phyloP scores from a whole-genome alignment of 495 filamentous ascomycete species.

The Astrothelium macrocarpum region DNA sequence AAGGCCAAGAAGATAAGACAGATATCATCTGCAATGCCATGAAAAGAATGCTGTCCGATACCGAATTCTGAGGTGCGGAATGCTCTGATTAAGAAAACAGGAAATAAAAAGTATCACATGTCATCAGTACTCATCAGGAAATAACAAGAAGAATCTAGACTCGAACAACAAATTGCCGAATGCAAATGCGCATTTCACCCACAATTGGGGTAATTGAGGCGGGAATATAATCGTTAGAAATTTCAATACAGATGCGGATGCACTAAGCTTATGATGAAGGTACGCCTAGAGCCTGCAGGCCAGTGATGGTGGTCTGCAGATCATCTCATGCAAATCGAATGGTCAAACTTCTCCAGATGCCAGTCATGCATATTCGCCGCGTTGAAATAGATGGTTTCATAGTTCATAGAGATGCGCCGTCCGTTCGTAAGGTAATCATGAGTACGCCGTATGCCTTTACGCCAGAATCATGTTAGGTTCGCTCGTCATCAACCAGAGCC shows the following conservation, averaged over 20 bases:
- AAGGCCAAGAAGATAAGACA: neutral
- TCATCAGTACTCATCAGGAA: neutral
- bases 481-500: too few species aligned
- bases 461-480: neutral
- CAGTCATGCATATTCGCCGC: neutral
- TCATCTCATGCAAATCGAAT: neutral
- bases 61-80: neutral
- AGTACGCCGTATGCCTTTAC: neutral
- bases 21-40: neutral
- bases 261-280: neutral
- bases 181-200: neutral
- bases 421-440: neutral
- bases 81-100: neutral
- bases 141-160: neutral
- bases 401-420: neutral
- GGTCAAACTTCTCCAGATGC: neutral
- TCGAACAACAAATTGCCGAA: neutral
- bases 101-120: neutral
- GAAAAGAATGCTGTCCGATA: neutral
- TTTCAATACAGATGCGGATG: neutral
- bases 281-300: neutral
- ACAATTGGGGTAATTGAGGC: neutral
- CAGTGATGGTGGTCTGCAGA: neutral
- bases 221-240: neutral
- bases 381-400: neutral